Percentiles rank a stretch among this genome's conserved stretches.
phyloP scores from a whole-genome alignment of 2,329 filamentous ascomycete species.

The Fusarium caatingaense region DNA sequence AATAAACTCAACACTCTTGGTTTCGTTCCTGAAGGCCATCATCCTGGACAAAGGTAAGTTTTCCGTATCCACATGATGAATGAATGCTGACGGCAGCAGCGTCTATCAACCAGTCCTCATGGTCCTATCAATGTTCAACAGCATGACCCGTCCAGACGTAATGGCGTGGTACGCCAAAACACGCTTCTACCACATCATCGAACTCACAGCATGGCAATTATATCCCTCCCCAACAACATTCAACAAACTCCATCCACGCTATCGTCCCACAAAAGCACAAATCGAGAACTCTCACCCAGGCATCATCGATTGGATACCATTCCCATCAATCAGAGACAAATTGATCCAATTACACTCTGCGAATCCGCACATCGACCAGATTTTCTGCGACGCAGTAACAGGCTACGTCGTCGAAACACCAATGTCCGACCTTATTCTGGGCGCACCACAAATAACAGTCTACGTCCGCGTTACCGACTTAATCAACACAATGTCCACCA shows the following conservation, averaged over 20 bases:
- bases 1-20: conserved; percentile 39
- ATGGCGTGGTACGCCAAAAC: conserved; percentile 57
- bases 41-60: conserved; percentile 29
- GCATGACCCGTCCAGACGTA: conserved; percentile 50
- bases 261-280: conserved; percentile 46
- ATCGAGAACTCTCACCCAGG: conserved; percentile 42
- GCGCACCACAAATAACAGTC: conserved; percentile 42
- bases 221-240: conserved; percentile 46
- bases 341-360: conserved; percentile 48
- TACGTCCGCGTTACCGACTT: conserved; percentile 49
- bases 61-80: too few species aligned
- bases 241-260: conserved; percentile 44
- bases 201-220: conserved; percentile 50
- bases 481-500: conserved; percentile 44
- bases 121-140: conserved; percentile 51
- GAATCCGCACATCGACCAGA: conserved; percentile 48
- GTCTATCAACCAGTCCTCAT: conserved; percentile 48
- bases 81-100: not conserved
- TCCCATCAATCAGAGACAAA: conserved; percentile 46
- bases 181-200: conserved; percentile 50
- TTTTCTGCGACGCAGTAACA: conserved; percentile 50
- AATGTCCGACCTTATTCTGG: conserved; percentile 46
- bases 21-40: conserved; percentile 20
- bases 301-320: conserved; percentile 50
- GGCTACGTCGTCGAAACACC: conserved; percentile 48